phyloP scores from a whole-genome alignment of 2,329 filamentous ascomycete genomes.

The Alternaria panax region DNA sequence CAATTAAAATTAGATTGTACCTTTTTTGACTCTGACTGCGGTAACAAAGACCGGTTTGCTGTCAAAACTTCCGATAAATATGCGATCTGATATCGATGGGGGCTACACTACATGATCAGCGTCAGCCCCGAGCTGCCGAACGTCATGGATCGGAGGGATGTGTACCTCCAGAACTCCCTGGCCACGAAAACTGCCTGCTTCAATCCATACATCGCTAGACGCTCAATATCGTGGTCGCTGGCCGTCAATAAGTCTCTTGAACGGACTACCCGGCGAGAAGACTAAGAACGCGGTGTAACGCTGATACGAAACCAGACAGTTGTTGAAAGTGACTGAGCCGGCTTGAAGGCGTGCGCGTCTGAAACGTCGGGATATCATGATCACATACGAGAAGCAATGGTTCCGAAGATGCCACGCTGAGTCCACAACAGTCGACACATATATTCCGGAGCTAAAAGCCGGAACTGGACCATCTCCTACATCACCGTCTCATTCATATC shows the following conservation, averaged over 20 bases:
- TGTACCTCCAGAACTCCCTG: conserved; percentile 1
- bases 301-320: not conserved
- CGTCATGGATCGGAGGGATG: conserved; percentile 5
- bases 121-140: not conserved
- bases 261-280: not conserved
- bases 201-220: not conserved
- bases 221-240: not conserved
- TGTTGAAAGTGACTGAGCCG: conserved; percentile 1
- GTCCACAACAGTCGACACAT: conserved; percentile 1
- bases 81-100: conserved; percentile 8
- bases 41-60: conserved; percentile 1
- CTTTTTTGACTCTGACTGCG: not conserved
- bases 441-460: not conserved
- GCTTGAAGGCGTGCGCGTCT: conserved; percentile 10
- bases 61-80: conserved; percentile 9
- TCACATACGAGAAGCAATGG: conserved; percentile 11
- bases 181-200: conserved; percentile 12
- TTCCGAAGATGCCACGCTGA: conserved; percentile 14
- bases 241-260: not conserved
- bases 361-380: conserved; percentile 15
- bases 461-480: not conserved
- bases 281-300: conserved; percentile 11
- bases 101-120: conserved; percentile 14
- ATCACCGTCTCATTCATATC: not conserved
- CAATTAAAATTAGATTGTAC: conserved; percentile 1